Evolutionary conservation across 495 filamentous ascomycete species (phyloP).

Genomic region (Friedmanniomyces endolithicus): DNA sequence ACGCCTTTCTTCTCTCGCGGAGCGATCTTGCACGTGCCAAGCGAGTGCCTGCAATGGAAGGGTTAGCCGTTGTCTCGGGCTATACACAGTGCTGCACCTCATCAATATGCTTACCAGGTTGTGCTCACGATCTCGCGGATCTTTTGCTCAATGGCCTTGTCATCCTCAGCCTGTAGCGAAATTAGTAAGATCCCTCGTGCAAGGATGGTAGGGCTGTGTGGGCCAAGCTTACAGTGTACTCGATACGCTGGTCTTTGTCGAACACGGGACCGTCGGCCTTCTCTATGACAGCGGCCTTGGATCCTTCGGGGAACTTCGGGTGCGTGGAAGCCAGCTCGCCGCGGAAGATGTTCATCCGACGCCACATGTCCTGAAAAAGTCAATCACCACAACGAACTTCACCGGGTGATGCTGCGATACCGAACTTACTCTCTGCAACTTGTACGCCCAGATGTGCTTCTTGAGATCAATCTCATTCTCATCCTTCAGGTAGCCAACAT

Average conservation of each 20-base stretch:
- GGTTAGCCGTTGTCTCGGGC: too few relatives aligned
- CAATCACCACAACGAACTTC: background rate
- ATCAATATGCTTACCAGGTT: constrained; percentile 25
- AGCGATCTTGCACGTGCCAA: constrained; percentile 41
- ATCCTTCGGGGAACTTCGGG: constrained; percentile 38
- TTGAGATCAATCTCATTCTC: constrained; percentile 26
- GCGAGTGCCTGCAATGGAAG: constrained; percentile 27
- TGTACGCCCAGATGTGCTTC: constrained; percentile 34
- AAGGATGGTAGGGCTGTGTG: background rate
- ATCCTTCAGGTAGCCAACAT: constrained; percentile 29
- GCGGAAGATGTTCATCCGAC: constrained; percentile 40
- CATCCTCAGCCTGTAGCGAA: constrained; percentile 34
- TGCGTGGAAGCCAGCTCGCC: constrained; percentile 42
- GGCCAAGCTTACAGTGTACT: constrained; percentile 27
- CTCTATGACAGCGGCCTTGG: constrained; percentile 31
- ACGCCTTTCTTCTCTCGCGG: constrained; percentile 36
- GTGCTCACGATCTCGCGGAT: constrained; percentile 36
- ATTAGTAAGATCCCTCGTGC: background rate
- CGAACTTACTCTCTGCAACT: constrained; percentile 13
- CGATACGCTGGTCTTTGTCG: constrained; percentile 23
- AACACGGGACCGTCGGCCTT: constrained; percentile 6
- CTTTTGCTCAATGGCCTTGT: constrained; percentile 37
- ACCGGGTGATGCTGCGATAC: background rate
- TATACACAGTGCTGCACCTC: too few relatives aligned
- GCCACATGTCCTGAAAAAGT: constrained; percentile 35